Conservation (phyloP, 176 grass and related monocot genomes). For the Phoenix dactylifera region DNA sequence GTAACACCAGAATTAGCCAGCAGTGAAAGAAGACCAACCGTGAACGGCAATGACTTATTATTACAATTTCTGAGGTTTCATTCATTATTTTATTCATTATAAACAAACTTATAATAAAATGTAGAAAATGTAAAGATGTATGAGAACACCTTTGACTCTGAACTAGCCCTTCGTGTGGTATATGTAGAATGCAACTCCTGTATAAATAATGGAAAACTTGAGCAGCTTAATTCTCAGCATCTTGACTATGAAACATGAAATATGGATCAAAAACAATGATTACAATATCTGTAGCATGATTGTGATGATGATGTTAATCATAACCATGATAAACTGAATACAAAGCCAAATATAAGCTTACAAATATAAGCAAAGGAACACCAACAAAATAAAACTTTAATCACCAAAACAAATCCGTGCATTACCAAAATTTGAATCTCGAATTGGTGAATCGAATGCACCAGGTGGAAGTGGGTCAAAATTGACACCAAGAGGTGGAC, state of each 20-base stretch:
- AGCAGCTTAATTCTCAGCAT: not conserved
- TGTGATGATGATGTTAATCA: not conserved
- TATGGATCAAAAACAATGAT: not conserved
- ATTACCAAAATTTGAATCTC: not conserved
- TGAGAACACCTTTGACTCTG: not conserved
- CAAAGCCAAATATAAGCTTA: not conserved
- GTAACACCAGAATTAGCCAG: no score
- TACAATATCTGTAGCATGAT: not conserved
- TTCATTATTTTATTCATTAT: not conserved
- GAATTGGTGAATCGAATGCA: constrained; percentile 6
- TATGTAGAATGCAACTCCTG: not conserved
- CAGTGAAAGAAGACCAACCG: no score
- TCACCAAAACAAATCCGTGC: no score
- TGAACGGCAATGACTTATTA: no score
- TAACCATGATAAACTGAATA: no score
- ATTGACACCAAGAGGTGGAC: constrained; percentile 9
- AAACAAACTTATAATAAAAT: not conserved
- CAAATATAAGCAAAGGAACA: not conserved
- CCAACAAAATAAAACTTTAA: no score
- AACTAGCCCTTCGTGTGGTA: not conserved
- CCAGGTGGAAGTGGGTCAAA: constrained; percentile 18
- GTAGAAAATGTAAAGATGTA: not conserved
- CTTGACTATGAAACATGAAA: not conserved
- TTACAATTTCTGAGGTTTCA: no score
- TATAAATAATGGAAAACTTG: not conserved